These are phyloP conservation scores for Ceratocystis papillata DNA, from an alignment of 2,329 filamentous ascomycete genomes.

Conservation along the genomic window DNA sequence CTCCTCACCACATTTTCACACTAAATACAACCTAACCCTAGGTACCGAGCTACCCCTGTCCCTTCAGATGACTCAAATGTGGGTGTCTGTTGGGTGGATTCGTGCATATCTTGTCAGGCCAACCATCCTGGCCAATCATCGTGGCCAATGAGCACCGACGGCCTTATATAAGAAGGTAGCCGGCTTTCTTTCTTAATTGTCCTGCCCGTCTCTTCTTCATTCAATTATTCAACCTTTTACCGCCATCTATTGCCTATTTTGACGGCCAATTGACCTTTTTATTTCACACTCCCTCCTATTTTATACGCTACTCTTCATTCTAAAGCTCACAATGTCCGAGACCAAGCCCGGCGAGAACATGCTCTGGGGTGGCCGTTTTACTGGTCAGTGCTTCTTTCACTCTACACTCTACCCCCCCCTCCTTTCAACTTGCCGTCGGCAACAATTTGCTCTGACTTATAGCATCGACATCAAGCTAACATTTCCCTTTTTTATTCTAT, in stretches of 20 bases:
- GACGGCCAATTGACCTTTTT: neutral
- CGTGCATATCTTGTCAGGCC: neutral
- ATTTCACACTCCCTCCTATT: neutral
- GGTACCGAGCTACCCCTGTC: neutral
- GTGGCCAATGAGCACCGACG: neutral
- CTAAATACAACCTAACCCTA: neutral
- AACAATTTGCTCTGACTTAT: neutral
- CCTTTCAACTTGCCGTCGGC: constrained; percentile 21
- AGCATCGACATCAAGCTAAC: constrained; percentile 12
- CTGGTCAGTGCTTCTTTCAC: constrained; percentile 32
- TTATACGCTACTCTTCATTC: neutral
- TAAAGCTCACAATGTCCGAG: constrained; percentile 28
- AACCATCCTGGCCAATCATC: neutral
- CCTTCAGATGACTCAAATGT: constrained; percentile 3
- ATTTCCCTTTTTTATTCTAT: constrained; percentile 14
- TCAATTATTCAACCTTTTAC: neutral
- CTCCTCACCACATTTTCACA: neutral
- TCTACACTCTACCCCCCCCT: neutral
- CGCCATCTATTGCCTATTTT: neutral
- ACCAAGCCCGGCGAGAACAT: constrained; percentile 31
- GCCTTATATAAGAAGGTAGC: constrained; percentile 1
- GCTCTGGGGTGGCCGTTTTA: constrained; percentile 42
- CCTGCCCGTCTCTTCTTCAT: neutral
- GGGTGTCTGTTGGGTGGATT: neutral
- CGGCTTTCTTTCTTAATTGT: neutral